Percentiles rank a stretch among this genome's conserved stretches.
phyloP scores from a whole-genome alignment of 2,329 filamentous ascomycete species.

The Venturia asperata region DNA sequence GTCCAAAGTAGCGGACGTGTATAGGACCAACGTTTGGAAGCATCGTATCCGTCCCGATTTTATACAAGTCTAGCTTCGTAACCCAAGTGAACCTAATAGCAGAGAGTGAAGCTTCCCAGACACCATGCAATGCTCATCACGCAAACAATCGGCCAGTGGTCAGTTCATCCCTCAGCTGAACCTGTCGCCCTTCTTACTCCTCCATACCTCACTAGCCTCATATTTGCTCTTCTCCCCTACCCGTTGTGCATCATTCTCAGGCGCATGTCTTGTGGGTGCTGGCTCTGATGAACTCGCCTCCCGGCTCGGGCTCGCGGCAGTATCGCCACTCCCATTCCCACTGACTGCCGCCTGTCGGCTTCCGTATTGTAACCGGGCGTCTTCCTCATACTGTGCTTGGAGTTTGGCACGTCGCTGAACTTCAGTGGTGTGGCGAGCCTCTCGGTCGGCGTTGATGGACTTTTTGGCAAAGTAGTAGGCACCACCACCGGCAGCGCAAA shows the following conservation, averaged over 20 bases:
- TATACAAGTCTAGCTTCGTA: not conserved
- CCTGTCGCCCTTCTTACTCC: constrained; percentile 75
- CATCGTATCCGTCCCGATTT: not conserved
- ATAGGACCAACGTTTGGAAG: not conserved
- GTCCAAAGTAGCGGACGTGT: not conserved
- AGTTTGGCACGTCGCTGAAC: constrained; percentile 11
- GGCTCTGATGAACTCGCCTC: constrained; percentile 66
- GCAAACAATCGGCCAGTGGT: not conserved
- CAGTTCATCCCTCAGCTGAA: constrained; percentile 41
- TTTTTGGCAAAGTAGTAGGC: constrained; percentile 96
- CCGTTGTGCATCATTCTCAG: constrained; percentile 60
- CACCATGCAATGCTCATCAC: not conserved
- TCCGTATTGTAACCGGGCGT: constrained; percentile 11
- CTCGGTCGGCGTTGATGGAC: constrained; percentile 83
- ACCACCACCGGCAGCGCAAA: constrained; percentile 79
- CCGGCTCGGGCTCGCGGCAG: constrained; percentile 53
- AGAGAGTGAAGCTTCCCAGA: constrained; percentile 9
- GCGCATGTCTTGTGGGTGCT: constrained; percentile 77
- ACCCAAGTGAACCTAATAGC: not conserved
- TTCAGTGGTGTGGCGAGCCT: not conserved
- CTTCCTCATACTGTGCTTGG: constrained; percentile 22
- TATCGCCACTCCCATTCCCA: constrained; percentile 22
- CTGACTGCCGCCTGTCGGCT: constrained; percentile 21
- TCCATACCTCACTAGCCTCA: constrained; percentile 69
- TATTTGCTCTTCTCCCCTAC: constrained; percentile 81